Evolutionary conservation across 345 rosid genomes (phyloP), one percentile per base, ranked within the genome.

Genomic region (Citrus sp.): DNA sequence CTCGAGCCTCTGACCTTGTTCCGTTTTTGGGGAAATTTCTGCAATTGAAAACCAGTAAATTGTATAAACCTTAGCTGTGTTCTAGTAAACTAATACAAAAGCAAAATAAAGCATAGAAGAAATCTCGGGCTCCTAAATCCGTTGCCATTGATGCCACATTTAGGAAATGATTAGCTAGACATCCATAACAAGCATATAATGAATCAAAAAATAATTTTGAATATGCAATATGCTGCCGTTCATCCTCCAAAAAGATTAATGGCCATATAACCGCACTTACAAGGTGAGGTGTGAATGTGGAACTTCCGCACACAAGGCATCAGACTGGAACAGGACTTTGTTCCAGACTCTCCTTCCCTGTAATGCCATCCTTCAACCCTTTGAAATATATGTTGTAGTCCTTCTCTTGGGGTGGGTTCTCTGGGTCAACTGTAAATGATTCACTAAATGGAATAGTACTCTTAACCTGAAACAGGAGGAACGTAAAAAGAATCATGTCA

Each of bases 401-500:
- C 90, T 93, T 95, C 88, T 91, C 97, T 10, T 86, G 89, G 38
- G 98, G 98, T 7, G 93, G 97, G 80, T 92, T 95, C 77, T 92
- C 89, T 9, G 93, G 98, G 87, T 95, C 98, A 65, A 95, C 87
- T 24, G 93, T 92, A 72, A 92, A 95, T 5, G 98, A 88, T 73
- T 91, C 93, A 64, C 97, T 93, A 77, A 93, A 95, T n/a, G 97
- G 98, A 80, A 93, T 82, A 6, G 84, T 87, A 85, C 97, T 95
- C 86, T 90, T 92, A 66, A 95, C 99, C 99, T 95, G 93, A 67
- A 46, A 70, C 70, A 63, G 18, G 25, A 63, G 42, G 62, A 58
- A 22, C n/a, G 21, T 7, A 6, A 34, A 51, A 28, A 66, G 1
- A 13, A 64, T 51, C 6, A 32, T 6, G 49, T 30, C 32, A 67